Conservation (phyloP, 257 asterid genomes). For the Penstemon davidsonii region DNA sequence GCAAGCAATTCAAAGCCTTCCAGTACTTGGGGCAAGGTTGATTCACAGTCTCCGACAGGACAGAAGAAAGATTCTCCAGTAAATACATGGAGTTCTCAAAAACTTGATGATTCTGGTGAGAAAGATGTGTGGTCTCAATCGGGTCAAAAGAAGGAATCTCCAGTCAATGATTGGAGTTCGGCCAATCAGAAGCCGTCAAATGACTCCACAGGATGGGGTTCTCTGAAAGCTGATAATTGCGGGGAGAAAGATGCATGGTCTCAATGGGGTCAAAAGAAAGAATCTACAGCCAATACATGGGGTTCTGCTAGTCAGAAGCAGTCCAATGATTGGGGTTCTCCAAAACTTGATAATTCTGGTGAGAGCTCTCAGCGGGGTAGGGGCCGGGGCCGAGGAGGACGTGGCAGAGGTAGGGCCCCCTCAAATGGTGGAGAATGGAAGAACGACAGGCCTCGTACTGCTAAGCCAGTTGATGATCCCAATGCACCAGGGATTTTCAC, state of each 20-base stretch:
- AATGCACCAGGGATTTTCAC: constrained; percentile 46
- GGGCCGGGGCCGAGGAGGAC: constrained; percentile 47
- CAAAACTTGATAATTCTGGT: constrained; percentile 20
- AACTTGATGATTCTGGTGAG: constrained; percentile 26
- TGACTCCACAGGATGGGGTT: constrained; percentile 12
- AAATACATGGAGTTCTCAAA: constrained; percentile 35
- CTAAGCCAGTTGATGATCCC: constrained; percentile 51
- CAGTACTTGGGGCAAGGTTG: constrained; percentile 42
- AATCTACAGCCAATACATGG: constrained; percentile 37
- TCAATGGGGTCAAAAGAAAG: constrained; percentile 13
- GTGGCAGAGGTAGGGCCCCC: constrained; percentile 57
- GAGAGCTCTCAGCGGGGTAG: constrained; percentile 45
- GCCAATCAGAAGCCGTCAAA: not conserved
- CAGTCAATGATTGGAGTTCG: constrained; percentile 15
- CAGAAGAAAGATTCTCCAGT: constrained; percentile 33
- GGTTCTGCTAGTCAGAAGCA: constrained; percentile 34
- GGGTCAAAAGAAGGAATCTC: not conserved
- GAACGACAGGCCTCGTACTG: constrained; percentile 46
- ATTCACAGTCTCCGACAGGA: constrained; percentile 29
- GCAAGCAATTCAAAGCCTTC: constrained; percentile 32
- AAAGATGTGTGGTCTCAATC: not conserved
- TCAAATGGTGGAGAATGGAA: constrained; percentile 60
- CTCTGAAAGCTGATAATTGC: not conserved
- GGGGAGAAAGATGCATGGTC: not conserved
- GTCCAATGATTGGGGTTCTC: constrained; percentile 40